These are phyloP conservation scores for Nannochloris sp. DNA, from an alignment of 139 green algal species.

Conservation along the genomic window DNA sequence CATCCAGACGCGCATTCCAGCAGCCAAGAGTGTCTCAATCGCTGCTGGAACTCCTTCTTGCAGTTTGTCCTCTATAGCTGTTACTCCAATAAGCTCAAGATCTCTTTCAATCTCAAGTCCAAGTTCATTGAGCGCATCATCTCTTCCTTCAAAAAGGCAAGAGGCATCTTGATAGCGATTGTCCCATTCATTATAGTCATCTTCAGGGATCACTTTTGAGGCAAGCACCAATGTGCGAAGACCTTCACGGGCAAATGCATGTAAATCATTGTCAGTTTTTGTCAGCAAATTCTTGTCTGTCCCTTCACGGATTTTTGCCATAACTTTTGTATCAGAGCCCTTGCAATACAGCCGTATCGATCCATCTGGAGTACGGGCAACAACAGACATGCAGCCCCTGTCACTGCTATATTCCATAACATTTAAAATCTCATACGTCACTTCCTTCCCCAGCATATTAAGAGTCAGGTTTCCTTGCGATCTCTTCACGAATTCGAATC, in stretches of 20 bases:
- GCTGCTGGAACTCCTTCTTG: conserved; percentile 76
- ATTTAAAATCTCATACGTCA: conserved; percentile 74
- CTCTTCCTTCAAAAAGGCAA: conserved; percentile 39
- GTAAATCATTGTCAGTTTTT: conserved; percentile 27
- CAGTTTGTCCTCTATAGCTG: conserved; percentile 98
- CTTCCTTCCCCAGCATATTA: conserved; percentile 34
- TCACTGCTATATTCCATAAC: conserved; percentile 91
- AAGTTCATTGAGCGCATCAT: conserved; percentile 46
- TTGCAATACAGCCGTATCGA: conserved; percentile 81
- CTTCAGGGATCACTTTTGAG: conserved; percentile 32
- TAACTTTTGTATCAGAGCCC: conserved; percentile 72
- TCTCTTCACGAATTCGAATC: conserved; percentile 69
- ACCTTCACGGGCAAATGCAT: conserved; percentile 33
- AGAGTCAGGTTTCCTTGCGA: conserved; percentile 35
- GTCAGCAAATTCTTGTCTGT: conserved; percentile 17
- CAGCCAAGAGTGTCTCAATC: conserved; percentile 77
- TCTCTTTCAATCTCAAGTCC: conserved; percentile 56
- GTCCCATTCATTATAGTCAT: conserved; percentile 43
- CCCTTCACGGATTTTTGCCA: conserved; percentile 42
- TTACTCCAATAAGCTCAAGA: conserved; percentile 85
- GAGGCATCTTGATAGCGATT: conserved; percentile 43
- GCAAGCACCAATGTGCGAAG: conserved; percentile 47
- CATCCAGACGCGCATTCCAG: conserved; percentile 83
- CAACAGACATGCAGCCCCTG: conserved; percentile 46
- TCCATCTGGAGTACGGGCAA: conserved; percentile 52